A percentile compares a stretch with the other conserved stretches of the same genome.
Conservation (phyloP, 805 yeast species). For the Clavispora phyllophila region DNA sequence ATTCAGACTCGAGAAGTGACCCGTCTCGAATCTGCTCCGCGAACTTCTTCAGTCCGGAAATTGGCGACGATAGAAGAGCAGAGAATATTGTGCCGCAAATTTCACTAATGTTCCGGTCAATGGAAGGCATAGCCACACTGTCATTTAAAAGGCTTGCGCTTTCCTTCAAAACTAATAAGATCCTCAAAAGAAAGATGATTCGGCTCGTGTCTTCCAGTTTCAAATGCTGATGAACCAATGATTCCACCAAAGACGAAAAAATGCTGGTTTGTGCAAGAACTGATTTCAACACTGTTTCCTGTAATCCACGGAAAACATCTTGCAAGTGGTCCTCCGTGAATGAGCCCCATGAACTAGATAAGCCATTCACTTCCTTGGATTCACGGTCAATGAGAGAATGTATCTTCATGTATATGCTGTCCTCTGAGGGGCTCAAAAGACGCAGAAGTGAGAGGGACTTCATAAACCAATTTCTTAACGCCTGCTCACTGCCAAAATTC, state of each 20-base stretch:
- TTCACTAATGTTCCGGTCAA: background rate
- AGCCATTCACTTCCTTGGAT: background rate
- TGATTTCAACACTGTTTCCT: background rate
- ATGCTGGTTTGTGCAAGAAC: background rate
- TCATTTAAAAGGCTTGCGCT: background rate
- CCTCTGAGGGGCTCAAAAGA: background rate
- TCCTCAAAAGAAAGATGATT: background rate
- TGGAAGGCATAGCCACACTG: background rate
- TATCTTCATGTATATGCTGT: background rate
- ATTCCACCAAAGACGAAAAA: background rate
- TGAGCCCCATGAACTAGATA: slow-evolving; percentile 7
- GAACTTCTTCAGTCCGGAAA: background rate
- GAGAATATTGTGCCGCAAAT: background rate
- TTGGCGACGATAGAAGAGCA: background rate
- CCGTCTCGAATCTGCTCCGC: background rate
- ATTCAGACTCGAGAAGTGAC: background rate
- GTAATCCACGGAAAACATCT: background rate
- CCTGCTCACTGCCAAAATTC: background rate
- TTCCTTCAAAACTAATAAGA: background rate
- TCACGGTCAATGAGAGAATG: background rate
- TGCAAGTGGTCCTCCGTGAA: slow-evolving; percentile 1
- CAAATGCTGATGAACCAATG: background rate
- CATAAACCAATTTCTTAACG: slow-evolving; percentile 9
- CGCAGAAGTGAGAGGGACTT: background rate
- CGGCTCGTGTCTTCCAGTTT: background rate